Percentiles rank a stretch among this genome's conserved stretches.
Evolutionary conservation across 306 rosid species (phyloP).

Genomic region (Dalbergia cochinchinensis): DNA sequence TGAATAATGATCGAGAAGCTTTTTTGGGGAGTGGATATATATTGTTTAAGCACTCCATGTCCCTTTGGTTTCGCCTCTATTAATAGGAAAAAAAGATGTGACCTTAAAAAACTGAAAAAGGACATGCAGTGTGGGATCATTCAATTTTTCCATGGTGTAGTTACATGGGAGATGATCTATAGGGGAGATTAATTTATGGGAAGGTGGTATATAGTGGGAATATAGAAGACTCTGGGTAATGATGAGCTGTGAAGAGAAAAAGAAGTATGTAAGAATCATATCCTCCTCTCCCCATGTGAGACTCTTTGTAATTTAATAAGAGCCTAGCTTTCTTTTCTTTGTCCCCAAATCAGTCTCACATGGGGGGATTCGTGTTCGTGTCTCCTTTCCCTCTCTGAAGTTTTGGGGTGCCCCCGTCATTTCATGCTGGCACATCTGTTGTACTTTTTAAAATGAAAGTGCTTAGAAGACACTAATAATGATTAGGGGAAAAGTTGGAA

Average conservation of each 20-base stretch:
- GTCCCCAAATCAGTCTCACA: conserved; percentile 83
- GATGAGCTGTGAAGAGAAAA: conserved; percentile 81
- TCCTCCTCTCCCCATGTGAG: conserved; percentile 86
- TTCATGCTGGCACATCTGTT: conserved; percentile 60
- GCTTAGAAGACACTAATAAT: conserved; percentile 67
- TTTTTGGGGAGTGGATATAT: too few relatives aligned
- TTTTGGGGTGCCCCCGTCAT: conserved; percentile 55
- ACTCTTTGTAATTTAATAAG: conserved; percentile 47
- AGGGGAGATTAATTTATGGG: conserved; percentile 42
- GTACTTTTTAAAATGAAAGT: conserved; percentile 38
- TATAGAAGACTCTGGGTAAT: conserved; percentile 50
- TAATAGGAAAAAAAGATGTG: too few relatives aligned
- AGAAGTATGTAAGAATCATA: conserved; percentile 61
- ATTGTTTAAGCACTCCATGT: too few relatives aligned
- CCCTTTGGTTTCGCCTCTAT: too few relatives aligned
- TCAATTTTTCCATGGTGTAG: conserved; percentile 33
- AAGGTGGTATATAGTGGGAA: conserved; percentile 48
- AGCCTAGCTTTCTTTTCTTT: conserved; percentile 76
- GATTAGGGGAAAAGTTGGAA: conserved; percentile 62
- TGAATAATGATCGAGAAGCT: too few relatives aligned
- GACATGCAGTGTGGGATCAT: conserved; percentile 37
- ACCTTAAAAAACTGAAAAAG: background rate
- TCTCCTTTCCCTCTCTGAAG: conserved; percentile 47
- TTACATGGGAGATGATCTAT: conserved; percentile 47
- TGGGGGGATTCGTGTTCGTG: conserved; percentile 62